Evolutionary conservation across 108 stramenopile species (phyloP), one percentile per base, ranked within the genome.

Genomic region (Cyclostephanos invisitatus): DNA sequence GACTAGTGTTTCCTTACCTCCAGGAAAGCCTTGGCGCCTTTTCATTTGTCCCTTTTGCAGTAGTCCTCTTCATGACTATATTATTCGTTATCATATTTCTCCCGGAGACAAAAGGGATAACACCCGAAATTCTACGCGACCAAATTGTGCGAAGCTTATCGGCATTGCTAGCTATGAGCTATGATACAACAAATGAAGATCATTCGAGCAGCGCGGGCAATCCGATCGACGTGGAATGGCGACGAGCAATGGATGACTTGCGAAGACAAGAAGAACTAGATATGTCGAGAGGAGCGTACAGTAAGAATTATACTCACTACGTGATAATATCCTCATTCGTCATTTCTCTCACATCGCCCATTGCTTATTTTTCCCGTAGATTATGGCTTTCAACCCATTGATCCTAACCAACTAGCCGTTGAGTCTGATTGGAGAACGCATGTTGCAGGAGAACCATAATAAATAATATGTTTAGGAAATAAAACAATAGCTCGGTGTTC

Each of bases 21-120:
- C 86, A 91, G 68, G 46, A 80, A 59, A 78, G 85, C 53, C 67
- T 93, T 50, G 80, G 76, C 9, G 46, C 93, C 0, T 95, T 78
- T 65, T 86, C 90, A 22, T 95, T 97, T 69, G 82, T 77, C 32
- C 94, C 95, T n/a, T 96, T 96, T 81, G 93, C 88, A 20, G 57
- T 72, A 15, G 82, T 95, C 14, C 83, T 95, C 50, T 68, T 81
- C 35, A 67, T 74, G 48, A 63, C 69, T 0, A 38, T 92, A 37
- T 38, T 85, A 24, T 97, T 89, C 74, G 56, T 82, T 1, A 22
- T 83, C 7, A 50, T 63, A 7, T 66, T 68, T n/a, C 59, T 97
- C 22, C 94, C 96, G 0, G 96, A 96, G 74, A 95, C 96, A 3
- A 84, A 92, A 64, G 93, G 93, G 24, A 88, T 81, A 24, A 88